Evolutionary conservation across 192 early-diverging fungal genomes (phyloP), one percentile per base, ranked within the genome.

Genomic region (Coemansia sp.): DNA sequence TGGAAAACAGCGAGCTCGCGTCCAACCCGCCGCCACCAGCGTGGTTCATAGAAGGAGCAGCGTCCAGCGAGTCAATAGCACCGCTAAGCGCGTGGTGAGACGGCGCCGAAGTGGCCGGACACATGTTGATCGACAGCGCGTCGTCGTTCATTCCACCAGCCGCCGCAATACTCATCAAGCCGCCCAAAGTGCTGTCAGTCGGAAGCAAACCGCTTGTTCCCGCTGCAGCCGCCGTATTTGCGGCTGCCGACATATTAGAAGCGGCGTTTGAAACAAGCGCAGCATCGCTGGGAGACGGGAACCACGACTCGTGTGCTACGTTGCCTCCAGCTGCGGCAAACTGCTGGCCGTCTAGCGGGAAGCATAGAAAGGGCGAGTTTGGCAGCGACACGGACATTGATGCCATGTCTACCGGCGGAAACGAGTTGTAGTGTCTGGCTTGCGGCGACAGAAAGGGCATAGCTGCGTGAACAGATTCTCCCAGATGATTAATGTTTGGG

Each of bases 391-490:
- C 57, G 0, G 74, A 76, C 68, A 80, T 70, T 11, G 68, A 38
- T 5, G 75, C 34, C 39, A 80, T 55, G 38, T 74, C 71, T 23
- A 45, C 62, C 20, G 68, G 60, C 38, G 68, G 50, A 8, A 73
- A 63, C 38, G 66, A 57, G 43, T 62, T 45, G 36, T 39, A 39
- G 33, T 43, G 43, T 5, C 61, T 59, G 10, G 57, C 35, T 63
- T 80, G 77, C 5, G 77, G 77, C n/a, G 77, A 80, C 13, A 80
- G 28, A 33, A 74, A 67, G 9, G 71, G 65, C 39, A 73, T 57
- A 1, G 53, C 63, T 9, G 36, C 46, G 46, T 50, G 46, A 18
- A 50, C 9, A 26, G 46, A 8, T 14, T 57, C 31, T 5, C 34
- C 8, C 33, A 33, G 34, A 33, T 59, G 57, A 7, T 34, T 59